Percentiles rank a stretch among this genome's conserved stretches.
phyloP scores from a whole-genome alignment of 768 basidiomycete species.

The Psilocybe cubensis region DNA sequence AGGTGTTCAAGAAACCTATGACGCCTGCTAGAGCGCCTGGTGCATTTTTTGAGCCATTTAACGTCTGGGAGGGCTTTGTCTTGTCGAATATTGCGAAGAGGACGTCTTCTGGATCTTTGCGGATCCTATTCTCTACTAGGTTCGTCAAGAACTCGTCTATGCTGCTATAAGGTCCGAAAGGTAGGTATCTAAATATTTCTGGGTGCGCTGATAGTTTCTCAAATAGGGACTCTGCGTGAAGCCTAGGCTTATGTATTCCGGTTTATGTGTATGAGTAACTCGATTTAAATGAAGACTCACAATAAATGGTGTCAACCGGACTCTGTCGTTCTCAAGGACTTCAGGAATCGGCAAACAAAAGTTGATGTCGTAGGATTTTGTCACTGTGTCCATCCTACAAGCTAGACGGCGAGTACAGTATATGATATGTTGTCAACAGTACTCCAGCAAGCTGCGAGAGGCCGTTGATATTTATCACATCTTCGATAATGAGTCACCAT shows the following conservation, averaged over 20 bases:
- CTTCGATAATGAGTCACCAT: not conserved
- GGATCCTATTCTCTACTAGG: constrained; percentile 39
- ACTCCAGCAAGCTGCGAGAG: not conserved
- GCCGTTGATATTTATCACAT: not conserved
- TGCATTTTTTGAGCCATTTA: not conserved
- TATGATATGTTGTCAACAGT: not conserved
- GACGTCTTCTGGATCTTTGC: constrained; percentile 34
- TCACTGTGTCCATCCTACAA: not conserved
- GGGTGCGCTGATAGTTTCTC: constrained; percentile 34
- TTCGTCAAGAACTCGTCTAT: constrained; percentile 36
- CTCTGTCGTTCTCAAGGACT: constrained; percentile 45
- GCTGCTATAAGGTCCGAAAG: constrained; percentile 51
- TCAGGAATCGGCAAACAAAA: constrained; percentile 54
- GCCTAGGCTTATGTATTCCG: constrained; percentile 40
- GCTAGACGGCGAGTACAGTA: not conserved
- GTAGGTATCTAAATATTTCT: constrained; percentile 49
- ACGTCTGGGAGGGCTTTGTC: constrained; percentile 25
- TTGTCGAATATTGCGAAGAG: constrained; percentile 62
- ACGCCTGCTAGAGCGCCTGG: constrained; percentile 49
- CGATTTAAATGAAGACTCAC: too few relatives aligned
- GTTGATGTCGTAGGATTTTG: constrained; percentile 40
- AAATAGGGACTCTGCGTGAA: constrained; percentile 46
- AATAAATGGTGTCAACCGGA: constrained; percentile 55
- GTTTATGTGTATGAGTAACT: too few relatives aligned
- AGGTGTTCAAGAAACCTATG: constrained; percentile 54